Evolutionary conservation across 257 asterid genomes (phyloP).

Genomic region (Anisodus acutangulus): DNA sequence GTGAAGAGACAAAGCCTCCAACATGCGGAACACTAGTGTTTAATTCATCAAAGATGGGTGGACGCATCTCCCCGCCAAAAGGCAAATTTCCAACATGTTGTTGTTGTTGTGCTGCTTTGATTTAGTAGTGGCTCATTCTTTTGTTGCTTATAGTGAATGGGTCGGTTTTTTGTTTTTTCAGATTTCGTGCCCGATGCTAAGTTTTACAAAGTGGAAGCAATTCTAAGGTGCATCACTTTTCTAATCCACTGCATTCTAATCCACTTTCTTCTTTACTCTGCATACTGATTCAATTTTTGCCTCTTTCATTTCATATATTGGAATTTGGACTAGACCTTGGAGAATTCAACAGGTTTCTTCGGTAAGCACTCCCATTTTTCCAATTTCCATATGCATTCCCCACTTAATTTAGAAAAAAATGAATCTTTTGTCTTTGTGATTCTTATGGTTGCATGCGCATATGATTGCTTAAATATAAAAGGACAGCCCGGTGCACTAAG

Average conservation of each 20-base stretch:
- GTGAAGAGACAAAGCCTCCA: too few species aligned
- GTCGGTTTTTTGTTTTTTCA: slow-evolving; percentile 36
- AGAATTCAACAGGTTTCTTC: slow-evolving; percentile 89
- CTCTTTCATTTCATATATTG: slow-evolving; percentile 26
- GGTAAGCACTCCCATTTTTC: slow-evolving; percentile 52
- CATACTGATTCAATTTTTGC: slow-evolving; percentile 19
- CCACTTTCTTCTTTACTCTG: background rate
- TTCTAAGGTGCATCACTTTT: slow-evolving; percentile 60
- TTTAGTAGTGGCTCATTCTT: too few species aligned
- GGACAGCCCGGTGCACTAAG: too few species aligned
- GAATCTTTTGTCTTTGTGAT: slow-evolving; percentile 4
- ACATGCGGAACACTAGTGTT: too few species aligned
- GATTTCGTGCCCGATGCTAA: slow-evolving; percentile 74
- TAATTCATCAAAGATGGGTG: too few species aligned
- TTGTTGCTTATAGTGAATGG: background rate
- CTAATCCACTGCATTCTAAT: background rate
- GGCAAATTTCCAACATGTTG: too few species aligned
- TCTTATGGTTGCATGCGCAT: slow-evolving; percentile 6
- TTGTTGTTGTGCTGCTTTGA: too few species aligned
- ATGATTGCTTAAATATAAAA: background rate
- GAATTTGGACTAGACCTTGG: slow-evolving; percentile 71
- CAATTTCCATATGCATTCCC: background rate
- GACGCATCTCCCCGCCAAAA: too few species aligned
- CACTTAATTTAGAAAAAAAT: background rate
- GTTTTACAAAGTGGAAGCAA: slow-evolving; percentile 90